Conservation (phyloP, 306 rosid genomes). For the Alnus glutinosa region DNA sequence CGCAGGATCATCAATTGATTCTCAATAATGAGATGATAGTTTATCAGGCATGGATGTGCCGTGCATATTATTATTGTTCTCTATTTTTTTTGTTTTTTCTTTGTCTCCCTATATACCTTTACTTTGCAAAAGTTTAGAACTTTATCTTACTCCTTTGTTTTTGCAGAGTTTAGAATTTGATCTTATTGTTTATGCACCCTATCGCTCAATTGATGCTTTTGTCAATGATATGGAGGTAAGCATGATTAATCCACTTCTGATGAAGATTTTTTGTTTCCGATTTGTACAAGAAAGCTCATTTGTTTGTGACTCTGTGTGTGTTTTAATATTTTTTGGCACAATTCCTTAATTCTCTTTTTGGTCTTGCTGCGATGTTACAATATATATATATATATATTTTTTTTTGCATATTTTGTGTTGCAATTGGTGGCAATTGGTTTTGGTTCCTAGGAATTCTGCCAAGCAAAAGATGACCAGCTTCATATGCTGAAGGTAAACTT, state of each 20-base stretch:
- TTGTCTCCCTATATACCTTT: conserved; percentile 18
- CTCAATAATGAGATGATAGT: conserved; percentile 99
- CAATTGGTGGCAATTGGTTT: conserved; percentile 22
- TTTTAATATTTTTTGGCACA: conserved; percentile 5
- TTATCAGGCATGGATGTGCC: conserved; percentile 93
- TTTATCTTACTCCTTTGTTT: conserved; percentile 9
- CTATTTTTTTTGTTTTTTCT: not conserved
- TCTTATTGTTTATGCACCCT: conserved; percentile 93
- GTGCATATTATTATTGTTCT: conserved; percentile 30
- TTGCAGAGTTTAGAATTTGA: conserved; percentile 89
- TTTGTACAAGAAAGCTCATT: not conserved
- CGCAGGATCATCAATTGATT: conserved; percentile 98
- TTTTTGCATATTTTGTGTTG: conserved; percentile 14
- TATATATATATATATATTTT: conserved; percentile 2
- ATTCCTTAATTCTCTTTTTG: not conserved
- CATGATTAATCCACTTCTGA: conserved; percentile 5
- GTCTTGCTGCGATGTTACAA: not conserved
- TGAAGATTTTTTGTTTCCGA: not conserved
- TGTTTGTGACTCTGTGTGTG: not conserved
- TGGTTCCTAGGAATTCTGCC: conserved; percentile 63
- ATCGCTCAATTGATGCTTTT: conserved; percentile 82
- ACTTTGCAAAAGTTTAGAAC: conserved; percentile 27
- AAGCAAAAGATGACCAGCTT: conserved; percentile 55
- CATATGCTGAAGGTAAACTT: conserved; percentile 59
- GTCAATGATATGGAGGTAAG: conserved; percentile 71